Percentiles rank a stretch among this genome's conserved stretches.
These are phyloP conservation scores for Psilocybe cyanescens DNA, from an alignment of 768 basidiomycete genomes.

Conservation along the genomic window DNA sequence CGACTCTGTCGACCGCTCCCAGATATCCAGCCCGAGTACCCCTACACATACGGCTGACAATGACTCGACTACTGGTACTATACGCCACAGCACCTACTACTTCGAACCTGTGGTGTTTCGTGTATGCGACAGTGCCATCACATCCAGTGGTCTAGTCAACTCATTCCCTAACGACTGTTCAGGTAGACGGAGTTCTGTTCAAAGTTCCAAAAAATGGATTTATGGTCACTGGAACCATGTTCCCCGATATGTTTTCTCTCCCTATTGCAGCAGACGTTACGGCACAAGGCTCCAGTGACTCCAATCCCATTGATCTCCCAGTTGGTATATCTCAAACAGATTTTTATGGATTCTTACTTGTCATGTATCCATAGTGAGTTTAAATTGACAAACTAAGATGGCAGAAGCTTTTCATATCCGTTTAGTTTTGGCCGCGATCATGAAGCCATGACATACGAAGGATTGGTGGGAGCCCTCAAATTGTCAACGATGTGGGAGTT, in stretches of 20 bases:
- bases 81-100: neutral
- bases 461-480: neutral
- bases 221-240: conserved; percentile 10
- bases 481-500: conserved; percentile 2
- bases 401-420: neutral
- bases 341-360: neutral
- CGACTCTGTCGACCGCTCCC: too few species aligned
- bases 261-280: neutral
- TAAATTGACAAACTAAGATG: neutral
- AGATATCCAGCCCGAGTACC: too few species aligned
- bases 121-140: neutral
- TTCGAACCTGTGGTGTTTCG: neutral
- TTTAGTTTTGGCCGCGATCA: neutral
- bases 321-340: neutral
- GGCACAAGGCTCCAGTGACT: neutral
- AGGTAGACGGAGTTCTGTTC: conserved; percentile 16
- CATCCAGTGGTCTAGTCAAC: too few species aligned
- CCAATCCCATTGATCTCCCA: neutral
- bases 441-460: neutral
- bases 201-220: conserved; percentile 10
- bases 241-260: conserved; percentile 8
- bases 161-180: neutral
- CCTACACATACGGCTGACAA: too few species aligned
- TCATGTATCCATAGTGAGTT: neutral
- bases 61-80: neutral